These are phyloP conservation scores for Jaminaea rosea DNA, from an alignment of 1,284 basidiomycete species.

Conservation along the genomic window DNA sequence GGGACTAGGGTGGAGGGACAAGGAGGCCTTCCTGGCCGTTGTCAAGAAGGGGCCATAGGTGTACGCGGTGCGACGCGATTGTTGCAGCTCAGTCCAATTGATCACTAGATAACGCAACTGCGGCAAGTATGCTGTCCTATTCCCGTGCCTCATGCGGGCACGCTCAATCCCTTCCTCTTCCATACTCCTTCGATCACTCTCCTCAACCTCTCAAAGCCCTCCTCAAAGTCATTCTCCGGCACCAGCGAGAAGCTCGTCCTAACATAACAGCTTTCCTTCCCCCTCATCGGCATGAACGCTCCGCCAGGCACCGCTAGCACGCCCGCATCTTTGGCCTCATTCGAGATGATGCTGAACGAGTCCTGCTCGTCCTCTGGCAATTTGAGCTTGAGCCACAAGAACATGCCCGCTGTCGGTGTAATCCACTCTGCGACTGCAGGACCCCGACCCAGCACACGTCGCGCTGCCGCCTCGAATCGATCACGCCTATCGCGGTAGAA, in stretches of 20 bases:
- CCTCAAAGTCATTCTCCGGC: constrained; percentile 26
- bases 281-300: constrained; percentile 52
- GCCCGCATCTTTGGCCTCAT: constrained; percentile 67
- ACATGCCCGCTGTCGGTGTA: constrained; percentile 68
- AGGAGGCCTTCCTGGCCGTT: constrained; percentile 7
- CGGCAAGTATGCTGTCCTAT: too few relatives aligned
- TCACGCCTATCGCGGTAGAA: constrained; percentile 75
- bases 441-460: constrained; percentile 55
- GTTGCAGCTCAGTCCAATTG: too few relatives aligned
- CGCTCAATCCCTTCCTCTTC: constrained; percentile 13
- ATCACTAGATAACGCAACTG: too few relatives aligned
- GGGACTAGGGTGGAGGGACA: constrained; percentile 7
- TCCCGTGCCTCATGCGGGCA: too few relatives aligned
- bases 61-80: too few relatives aligned
- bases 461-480: constrained; percentile 67
- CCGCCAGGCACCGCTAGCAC: constrained; percentile 71
- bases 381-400: constrained; percentile 45
- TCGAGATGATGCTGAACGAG: constrained; percentile 66
- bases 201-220: constrained; percentile 30
- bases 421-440: constrained; percentile 55
- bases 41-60: too few relatives aligned
- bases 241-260: constrained; percentile 40
- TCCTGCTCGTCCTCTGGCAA: constrained; percentile 53
- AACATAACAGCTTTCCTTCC: constrained; percentile 30
- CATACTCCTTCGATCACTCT: constrained; percentile 31